phyloP scores from a whole-genome alignment of 768 basidiomycete species.

The Phaeolepiota aurea region DNA sequence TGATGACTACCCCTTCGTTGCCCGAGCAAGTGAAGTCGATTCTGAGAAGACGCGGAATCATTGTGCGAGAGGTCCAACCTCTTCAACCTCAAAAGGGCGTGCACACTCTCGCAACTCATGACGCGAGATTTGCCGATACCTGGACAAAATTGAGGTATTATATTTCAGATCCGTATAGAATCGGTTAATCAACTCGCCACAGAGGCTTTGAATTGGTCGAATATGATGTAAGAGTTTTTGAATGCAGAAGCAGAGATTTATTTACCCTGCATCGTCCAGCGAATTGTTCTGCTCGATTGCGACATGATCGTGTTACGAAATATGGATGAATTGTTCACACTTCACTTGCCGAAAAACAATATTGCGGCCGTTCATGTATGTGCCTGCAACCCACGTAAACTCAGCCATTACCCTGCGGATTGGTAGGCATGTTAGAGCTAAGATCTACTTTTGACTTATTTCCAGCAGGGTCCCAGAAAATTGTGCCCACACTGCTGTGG shows the following conservation, averaged over 20 bases:
- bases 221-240: slow-evolving; percentile 47
- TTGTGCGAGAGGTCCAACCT: slow-evolving; percentile 47
- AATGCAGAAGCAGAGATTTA: background rate
- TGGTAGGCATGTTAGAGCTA: slow-evolving; percentile 43
- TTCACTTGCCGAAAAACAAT: slow-evolving; percentile 53
- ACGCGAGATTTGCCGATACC: slow-evolving; percentile 55
- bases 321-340: slow-evolving; percentile 70
- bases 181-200: background rate
- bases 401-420: slow-evolving; percentile 81
- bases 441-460: slow-evolving; percentile 6
- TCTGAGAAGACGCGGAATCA: slow-evolving; percentile 46
- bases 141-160: slow-evolving; percentile 60
- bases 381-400: slow-evolving; percentile 85
- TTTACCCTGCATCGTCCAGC: slow-evolving; percentile 28
- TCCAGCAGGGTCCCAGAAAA: slow-evolving; percentile 74
- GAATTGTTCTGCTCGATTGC: slow-evolving; percentile 74
- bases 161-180: background rate
- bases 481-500: slow-evolving; percentile 67
- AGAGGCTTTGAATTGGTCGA: slow-evolving; percentile 58
- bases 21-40: slow-evolving; percentile 40
- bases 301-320: slow-evolving; percentile 82
- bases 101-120: slow-evolving; percentile 32
- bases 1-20: slow-evolving; percentile 62
- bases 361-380: slow-evolving; percentile 90
- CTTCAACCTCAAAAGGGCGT: slow-evolving; percentile 41